Evolutionary conservation across 225 moss, liverwort and hornwort species (phyloP).

Genomic region (Physcomitrellopsis africana): DNA sequence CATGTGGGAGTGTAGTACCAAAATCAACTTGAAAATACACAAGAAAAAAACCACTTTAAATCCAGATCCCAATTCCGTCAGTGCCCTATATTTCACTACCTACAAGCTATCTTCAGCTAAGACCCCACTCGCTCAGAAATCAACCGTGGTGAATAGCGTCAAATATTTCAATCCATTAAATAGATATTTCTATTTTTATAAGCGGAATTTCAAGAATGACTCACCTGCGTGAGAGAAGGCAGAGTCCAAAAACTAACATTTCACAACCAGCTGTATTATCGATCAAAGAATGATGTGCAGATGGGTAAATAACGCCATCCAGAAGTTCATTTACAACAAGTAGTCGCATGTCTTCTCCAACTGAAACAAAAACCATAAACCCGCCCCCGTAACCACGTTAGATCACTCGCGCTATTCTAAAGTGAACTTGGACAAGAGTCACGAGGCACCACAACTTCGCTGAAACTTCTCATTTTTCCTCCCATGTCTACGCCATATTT

Average conservation of each 20-base stretch:
- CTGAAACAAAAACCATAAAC: constrained; percentile 18
- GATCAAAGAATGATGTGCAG: constrained; percentile 42
- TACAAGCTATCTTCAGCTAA: too few relatives aligned
- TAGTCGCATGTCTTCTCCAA: constrained; percentile 48
- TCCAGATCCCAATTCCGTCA: background rate
- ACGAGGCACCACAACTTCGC: background rate
- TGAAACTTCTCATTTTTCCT: too few relatives aligned
- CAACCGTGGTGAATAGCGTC: too few relatives aligned
- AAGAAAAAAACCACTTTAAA: background rate
- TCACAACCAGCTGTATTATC: constrained; percentile 44
- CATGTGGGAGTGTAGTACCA: background rate
- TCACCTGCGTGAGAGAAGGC: constrained; percentile 50
- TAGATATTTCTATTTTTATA: too few relatives aligned
- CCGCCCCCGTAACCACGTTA: constrained; percentile 1
- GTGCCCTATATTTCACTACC: too few relatives aligned
- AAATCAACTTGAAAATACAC: background rate
- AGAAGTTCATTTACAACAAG: constrained; percentile 47
- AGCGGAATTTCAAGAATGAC: too few relatives aligned
- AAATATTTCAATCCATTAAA: too few relatives aligned
- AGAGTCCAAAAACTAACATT: constrained; percentile 44
- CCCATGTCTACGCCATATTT: too few relatives aligned
- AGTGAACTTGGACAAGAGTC: background rate
- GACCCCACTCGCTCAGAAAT: too few relatives aligned
- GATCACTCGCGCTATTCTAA: background rate
- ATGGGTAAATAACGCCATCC: constrained; percentile 41